A percentile compares a stretch with the other conserved stretches of the same genome.
Conservation (phyloP, 2,329 filamentous ascomycete genomes). For the Aspergillus hortae region DNA sequence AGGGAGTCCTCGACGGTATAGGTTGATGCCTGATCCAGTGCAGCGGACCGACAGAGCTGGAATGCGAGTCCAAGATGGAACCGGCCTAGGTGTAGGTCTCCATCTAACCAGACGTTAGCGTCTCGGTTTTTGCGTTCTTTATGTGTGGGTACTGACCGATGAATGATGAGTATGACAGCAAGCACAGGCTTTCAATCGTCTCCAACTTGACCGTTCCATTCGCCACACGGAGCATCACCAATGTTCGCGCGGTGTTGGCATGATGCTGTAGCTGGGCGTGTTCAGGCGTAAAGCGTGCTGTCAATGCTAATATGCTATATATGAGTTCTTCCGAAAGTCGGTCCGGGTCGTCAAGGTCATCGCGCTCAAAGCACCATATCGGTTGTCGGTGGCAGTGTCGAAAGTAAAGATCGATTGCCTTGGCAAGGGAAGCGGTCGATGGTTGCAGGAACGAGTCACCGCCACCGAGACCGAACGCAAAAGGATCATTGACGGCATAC, state of each 20-base stretch:
- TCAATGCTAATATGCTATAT: constrained; percentile 32
- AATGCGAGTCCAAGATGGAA: constrained; percentile 51
- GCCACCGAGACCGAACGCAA: constrained; percentile 19
- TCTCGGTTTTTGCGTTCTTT: background rate
- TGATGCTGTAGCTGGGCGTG: constrained; percentile 29
- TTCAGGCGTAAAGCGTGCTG: constrained; percentile 29
- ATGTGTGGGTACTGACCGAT: constrained; percentile 37
- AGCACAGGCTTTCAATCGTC: constrained; percentile 51
- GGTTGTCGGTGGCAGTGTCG: constrained; percentile 37
- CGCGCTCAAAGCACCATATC: constrained; percentile 35
- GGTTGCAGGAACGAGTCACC: constrained; percentile 23
- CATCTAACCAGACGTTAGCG: constrained; percentile 33
- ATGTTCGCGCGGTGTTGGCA: constrained; percentile 35
- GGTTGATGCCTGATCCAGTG: constrained; percentile 44
- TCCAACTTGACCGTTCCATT: constrained; percentile 49
- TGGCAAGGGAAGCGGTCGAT: constrained; percentile 19
- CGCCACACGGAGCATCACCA: constrained; percentile 49
- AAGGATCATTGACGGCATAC: constrained; percentile 16
- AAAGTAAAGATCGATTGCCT: constrained; percentile 32
- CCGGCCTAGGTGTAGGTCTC: constrained; percentile 47
- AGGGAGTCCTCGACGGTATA: constrained; percentile 36
- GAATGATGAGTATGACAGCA: constrained; percentile 50
- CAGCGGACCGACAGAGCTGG: constrained; percentile 51
- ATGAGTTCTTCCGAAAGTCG: constrained; percentile 30
- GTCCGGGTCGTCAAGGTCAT: constrained; percentile 27